These are phyloP conservation scores for Tripidium arundinaceum DNA, from an alignment of 202 grass and related monocot species.

Conservation along the genomic window DNA sequence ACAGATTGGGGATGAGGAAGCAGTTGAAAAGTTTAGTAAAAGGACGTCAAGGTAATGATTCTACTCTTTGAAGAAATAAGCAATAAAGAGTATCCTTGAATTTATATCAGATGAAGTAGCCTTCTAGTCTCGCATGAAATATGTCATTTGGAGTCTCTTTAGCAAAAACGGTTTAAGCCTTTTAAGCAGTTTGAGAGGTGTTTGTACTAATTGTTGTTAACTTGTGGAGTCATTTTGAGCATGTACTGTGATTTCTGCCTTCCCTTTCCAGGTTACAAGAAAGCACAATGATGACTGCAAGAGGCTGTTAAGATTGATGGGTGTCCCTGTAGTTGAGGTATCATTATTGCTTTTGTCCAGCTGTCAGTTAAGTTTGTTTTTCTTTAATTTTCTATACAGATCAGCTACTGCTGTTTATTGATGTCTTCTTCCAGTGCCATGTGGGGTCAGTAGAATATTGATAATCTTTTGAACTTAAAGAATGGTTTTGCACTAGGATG, in stretches of 20 bases:
- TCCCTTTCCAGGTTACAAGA: constrained; percentile 58
- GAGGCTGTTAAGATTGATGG: constrained; percentile 79
- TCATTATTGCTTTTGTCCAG: constrained; percentile 13
- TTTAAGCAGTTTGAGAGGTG: not conserved
- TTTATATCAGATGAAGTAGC: constrained; percentile 24
- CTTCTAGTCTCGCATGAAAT: not conserved
- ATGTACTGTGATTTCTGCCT: not conserved
- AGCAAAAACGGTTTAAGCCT: not conserved
- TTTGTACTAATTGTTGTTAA: not conserved
- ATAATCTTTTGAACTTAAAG: too few relatives aligned
- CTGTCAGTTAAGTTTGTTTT: constrained; percentile 1
- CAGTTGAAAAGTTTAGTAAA: constrained; percentile 90
- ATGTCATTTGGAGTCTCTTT: not conserved
- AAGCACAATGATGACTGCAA: constrained; percentile 93
- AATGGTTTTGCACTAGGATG: too few relatives aligned
- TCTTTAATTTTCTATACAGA: not conserved
- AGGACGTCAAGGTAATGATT: constrained; percentile 75
- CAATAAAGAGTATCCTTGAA: not conserved
- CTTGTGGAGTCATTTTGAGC: not conserved
- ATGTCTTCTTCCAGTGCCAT: too few relatives aligned
- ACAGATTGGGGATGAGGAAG: constrained; percentile 71
- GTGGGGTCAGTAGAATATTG: too few relatives aligned
- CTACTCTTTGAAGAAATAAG: constrained; percentile 19
- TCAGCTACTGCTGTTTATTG: constrained; percentile 14
- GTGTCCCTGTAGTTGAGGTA: constrained; percentile 85